Evolutionary conservation across 495 filamentous ascomycete species (phyloP), one percentile per base, ranked within the genome.

Genomic region (Talaromyces liani): DNA sequence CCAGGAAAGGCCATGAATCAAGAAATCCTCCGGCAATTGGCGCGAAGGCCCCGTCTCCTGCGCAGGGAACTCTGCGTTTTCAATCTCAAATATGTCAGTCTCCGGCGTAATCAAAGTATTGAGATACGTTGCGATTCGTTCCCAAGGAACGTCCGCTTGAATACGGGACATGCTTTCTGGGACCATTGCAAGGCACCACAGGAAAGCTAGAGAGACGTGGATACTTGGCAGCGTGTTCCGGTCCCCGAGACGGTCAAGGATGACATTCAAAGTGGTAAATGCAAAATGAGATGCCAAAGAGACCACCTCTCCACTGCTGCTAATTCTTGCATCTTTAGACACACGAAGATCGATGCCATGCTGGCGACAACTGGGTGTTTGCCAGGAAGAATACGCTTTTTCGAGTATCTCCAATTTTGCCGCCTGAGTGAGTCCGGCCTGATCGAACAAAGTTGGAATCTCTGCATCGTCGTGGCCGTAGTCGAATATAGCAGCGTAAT

Each of bases 1-100:
- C 85, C 88, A 96, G 3, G 87, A 69, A 20, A 93, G 82, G 0
- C 93, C 94, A 5, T 88, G 83, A 61, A 96, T 85, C 0, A 87
- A 78, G 64, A 86, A 97, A 65, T 98, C 94, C 65, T 97, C 94
- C 0, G 91, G 87, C 0, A 97, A 70, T 4, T 91, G 91, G n/a
- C 83, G 77, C 7, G 68, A 76, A 7, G 60, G 55, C 14, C 77
- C 81, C 49, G 85, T 81, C 2, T 85, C 77, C 6, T 79, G 70
- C 54, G 70, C 65, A 0, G 84, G 87, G 55, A 90, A 88, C 0
- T 66, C 65, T 39, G 79, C 69, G 31, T 69, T 68, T 56, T 86
- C 82, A 34, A 88, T 75, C 1, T 79, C 79, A 12, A 71, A 64
- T 55, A 78, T 75, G 56, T 77, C 62, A 14, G 69, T 71, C 16